These are phyloP conservation scores for Ogataea kodamae DNA, from an alignment of 805 yeast species.

Conservation along the genomic window DNA sequence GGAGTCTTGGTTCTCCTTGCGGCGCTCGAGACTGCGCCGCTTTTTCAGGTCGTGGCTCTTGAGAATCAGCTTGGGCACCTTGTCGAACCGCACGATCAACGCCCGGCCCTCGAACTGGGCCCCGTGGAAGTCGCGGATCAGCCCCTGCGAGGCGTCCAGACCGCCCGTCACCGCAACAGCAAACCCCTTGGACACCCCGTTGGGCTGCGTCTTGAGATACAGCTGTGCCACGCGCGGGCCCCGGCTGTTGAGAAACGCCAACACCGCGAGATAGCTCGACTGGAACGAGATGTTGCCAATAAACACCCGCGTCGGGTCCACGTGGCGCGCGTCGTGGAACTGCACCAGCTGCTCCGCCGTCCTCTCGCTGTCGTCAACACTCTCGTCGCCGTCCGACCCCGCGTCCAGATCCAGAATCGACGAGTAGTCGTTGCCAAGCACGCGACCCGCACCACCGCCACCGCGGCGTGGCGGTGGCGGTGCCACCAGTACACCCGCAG, in stretches of 20 bases:
- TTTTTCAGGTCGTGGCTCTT: constrained; percentile 25
- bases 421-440: constrained; percentile 29
- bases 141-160: constrained; percentile 43
- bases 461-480: no score
- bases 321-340: constrained; percentile 31
- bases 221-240: constrained; percentile 13
- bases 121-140: constrained; percentile 51
- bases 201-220: constrained; percentile 36
- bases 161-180: constrained; percentile 56
- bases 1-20: constrained; percentile 8
- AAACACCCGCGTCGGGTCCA: constrained; percentile 44
- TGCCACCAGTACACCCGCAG: constrained; percentile 6
- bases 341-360: constrained; percentile 22
- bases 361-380: constrained; percentile 23
- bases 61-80: constrained; percentile 41
- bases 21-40: constrained; percentile 15
- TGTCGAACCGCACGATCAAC: constrained; percentile 59
- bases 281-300: constrained; percentile 55
- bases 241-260: constrained; percentile 15
- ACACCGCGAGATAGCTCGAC: constrained; percentile 20
- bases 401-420: constrained; percentile 24
- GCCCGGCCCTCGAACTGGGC: constrained; percentile 55
- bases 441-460: no score
- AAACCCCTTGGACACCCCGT: constrained; percentile 53
- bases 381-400: constrained; percentile 6